Base-by-base conservation (phyloP, 768 basidiomycete genomes). In the Mycena rosella region DNA sequence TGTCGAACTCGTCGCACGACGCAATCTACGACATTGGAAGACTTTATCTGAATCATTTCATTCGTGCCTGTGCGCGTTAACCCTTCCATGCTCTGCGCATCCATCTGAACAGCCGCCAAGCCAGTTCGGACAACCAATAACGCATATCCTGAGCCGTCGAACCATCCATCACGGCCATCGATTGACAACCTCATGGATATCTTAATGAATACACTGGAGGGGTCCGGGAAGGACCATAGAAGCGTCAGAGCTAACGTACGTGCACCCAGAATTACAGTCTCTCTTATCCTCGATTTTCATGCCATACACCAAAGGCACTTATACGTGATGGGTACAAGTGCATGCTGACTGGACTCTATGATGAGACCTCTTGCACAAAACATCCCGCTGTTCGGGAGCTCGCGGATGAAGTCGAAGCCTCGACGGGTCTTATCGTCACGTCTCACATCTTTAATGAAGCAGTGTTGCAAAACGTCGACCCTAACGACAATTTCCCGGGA, bases 151-250 rank as follows among this genome's bases (percentile, higher is more conserved):
- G 29, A 48, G 26, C 59, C 59, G 51, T 60, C 59, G 22, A 60
- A 60, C 49, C 59, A 60, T 26, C 59, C 59, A 49, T 60, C 59
- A 48, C 59, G 59, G 22, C 59, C 59, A 27, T 60, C 59, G 34
- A 60, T 48, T 48, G 48, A 60, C 17, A 7, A 40, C 14, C 27
- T 60, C 24, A 36, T 22, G 38, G 59, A 60, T 29, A 10, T 60
- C 20, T 20, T 60, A 14, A 49, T n/a, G 34, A 48, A 60, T 60
- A 29, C 47, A 9, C 38, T 53, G 9, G 26, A 62, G 52, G 52
- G 20, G 40, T 48, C 52, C 7, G 40, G 22, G 17, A 63, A 32
- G 17, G 29, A 53, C 45, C 61, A 45, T 48, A 13, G 53, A 17
- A 63, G 61, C 26, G 61, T 52, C 9, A 63, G 53, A n/a, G 32